Evolutionary conservation across 1,139 yeast species (phyloP), one percentile per base, ranked within the genome.

Genomic region (Debaryomyces nepalensis): DNA sequence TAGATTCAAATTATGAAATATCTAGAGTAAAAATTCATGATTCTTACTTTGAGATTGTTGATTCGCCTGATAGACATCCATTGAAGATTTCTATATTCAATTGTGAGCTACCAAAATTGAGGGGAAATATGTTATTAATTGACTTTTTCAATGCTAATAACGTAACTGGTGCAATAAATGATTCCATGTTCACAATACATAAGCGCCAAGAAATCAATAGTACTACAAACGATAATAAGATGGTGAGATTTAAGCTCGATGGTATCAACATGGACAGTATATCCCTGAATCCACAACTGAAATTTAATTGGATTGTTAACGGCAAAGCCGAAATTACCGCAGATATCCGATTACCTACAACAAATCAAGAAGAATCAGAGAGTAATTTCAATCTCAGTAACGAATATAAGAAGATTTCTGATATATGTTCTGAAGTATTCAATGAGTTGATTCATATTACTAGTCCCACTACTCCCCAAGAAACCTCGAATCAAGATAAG

Each of bases 161-260:
- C 41, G 82, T 84, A 21, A 81, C 85, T 12, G 95, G 95, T 0
- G 79, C 90, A 1, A 71, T 85, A 10, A 84, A 85, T 54, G 84
- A 84, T 45, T 80, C 93, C 0, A 70, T 86, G 66, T 85, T 85
- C 63, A 84, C 89, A 2, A 75, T 86, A 16, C 93, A 85, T 53
- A 84, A 84, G 46, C 69, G 70, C 44, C 77, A 70, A 50, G 58
- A 58, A 21, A 58, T 48, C 47, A 52, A 52, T 32, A 65, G 63
- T 37, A 64, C 64, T 24, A 64, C 64, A 23, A 72, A 64, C 43
- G 54, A 63, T 21, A 59, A 68, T 33, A 75, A 76, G 48, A 71
- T 80, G 9, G 79, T 85, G 5, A 65, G 89, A 45, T 71, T 84
- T 51, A 77, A 86, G 54, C 63, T 85, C 39, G 87, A 84, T 52